These are phyloP conservation scores for Dittrichia graveolens DNA, from an alignment of 129 eudicot genomes.

Conservation along the genomic window DNA sequence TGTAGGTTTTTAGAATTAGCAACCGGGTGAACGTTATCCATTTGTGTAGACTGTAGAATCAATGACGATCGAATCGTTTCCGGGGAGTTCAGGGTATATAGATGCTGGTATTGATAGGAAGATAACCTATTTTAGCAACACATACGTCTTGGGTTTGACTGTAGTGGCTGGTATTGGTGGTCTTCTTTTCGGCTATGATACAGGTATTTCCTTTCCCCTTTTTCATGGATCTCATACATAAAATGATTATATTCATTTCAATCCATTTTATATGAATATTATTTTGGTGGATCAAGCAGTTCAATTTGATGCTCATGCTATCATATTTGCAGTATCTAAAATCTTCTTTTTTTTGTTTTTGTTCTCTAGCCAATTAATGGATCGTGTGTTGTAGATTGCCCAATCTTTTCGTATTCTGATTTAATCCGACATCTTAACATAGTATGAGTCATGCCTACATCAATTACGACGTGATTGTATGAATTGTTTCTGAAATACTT, in stretches of 20 bases:
- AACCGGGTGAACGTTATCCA: not conserved
- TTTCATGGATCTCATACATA: slow-evolving; percentile 2
- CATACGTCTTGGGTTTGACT: slow-evolving; percentile 46
- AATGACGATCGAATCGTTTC: slow-evolving; percentile 48
- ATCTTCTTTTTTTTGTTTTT: not conserved
- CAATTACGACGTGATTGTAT: slow-evolving; percentile 2
- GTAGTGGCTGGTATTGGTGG: slow-evolving; percentile 49
- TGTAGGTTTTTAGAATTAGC: not conserved
- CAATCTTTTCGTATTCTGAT: not conserved
- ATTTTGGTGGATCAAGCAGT: not conserved
- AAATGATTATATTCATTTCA: not conserved
- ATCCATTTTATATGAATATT: not conserved
- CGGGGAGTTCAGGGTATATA: slow-evolving; percentile 49
- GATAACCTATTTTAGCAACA: slow-evolving; percentile 44
- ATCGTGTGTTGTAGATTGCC: slow-evolving; percentile 3
- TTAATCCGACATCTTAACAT: not conserved
- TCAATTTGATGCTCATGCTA: not conserved
- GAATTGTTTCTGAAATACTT: slow-evolving; percentile 11
- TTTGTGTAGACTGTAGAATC: not conserved
- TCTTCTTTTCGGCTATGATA: slow-evolving; percentile 48
- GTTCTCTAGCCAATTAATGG: not conserved
- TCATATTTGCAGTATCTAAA: slow-evolving; percentile 23
- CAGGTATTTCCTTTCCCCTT: slow-evolving; percentile 17
- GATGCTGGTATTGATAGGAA: slow-evolving; percentile 44
- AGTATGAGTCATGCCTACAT: slow-evolving; percentile 8